Conservation (phyloP, 805 yeast species). For the Nakazawaea ishiwadae region DNA sequence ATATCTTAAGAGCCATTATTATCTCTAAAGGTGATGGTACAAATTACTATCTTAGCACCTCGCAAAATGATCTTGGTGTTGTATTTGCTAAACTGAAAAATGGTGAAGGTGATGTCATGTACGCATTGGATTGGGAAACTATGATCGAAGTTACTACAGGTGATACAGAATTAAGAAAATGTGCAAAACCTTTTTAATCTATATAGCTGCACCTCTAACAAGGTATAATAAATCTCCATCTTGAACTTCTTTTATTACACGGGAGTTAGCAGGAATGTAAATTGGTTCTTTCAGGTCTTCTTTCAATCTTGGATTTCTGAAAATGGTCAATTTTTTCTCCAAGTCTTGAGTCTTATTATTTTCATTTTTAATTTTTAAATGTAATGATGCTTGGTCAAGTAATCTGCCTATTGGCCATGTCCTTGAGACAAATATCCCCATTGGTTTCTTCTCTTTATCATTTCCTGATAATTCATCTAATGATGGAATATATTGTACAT, state of each 20-base stretch:
- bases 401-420: slow-evolving; percentile 59
- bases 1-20: slow-evolving; percentile 78
- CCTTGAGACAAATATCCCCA: slow-evolving; percentile 43
- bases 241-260: slow-evolving; percentile 35
- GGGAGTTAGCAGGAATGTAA: slow-evolving; percentile 30
- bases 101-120: slow-evolving; percentile 69
- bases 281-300: slow-evolving; percentile 24
- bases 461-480: neutral
- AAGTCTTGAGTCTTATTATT: slow-evolving; percentile 42
- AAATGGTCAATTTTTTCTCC: slow-evolving; percentile 42
- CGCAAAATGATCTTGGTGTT: slow-evolving; percentile 89
- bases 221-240: slow-evolving; percentile 50
- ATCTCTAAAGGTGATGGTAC: slow-evolving; percentile 92
- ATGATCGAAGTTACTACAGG: slow-evolving; percentile 83
- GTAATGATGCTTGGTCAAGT: slow-evolving; percentile 46
- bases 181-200: slow-evolving; percentile 76
- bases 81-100: slow-evolving; percentile 76
- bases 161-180: slow-evolving; percentile 71
- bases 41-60: slow-evolving; percentile 85
- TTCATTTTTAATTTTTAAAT: slow-evolving; percentile 40
- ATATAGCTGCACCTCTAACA: slow-evolving; percentile 40
- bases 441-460: slow-evolving; percentile 12
- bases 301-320: slow-evolving; percentile 26
- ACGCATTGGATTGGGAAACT: slow-evolving; percentile 92
- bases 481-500: slow-evolving; percentile 36